Evolutionary conservation across 139 green algal species (phyloP).

Genomic region (Tetratostichococcus sp.): DNA sequence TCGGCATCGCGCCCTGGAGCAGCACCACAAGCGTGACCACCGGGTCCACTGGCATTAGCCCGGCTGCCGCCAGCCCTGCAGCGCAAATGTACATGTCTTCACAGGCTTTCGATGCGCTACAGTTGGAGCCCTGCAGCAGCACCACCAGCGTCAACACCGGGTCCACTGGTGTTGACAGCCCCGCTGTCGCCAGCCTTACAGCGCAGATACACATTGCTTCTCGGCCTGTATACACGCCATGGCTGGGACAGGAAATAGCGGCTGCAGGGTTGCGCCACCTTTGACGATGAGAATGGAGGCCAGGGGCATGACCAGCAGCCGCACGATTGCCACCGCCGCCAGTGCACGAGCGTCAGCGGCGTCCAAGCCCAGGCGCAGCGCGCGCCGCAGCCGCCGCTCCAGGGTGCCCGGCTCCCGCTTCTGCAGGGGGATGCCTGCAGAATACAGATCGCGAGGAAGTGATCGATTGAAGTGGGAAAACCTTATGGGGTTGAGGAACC

Average conservation of each 20-base stretch:
- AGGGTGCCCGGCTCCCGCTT: neutral
- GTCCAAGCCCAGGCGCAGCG: slow-evolving; percentile 1
- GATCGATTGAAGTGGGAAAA: too few relatives aligned
- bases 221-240: too few relatives aligned
- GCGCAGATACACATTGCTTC: too few relatives aligned
- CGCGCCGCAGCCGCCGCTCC: slow-evolving; percentile 11
- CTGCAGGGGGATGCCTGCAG: neutral
- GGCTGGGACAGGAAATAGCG: too few relatives aligned
- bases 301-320: slow-evolving; percentile 46
- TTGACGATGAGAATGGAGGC: slow-evolving; percentile 20
- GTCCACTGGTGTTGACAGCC: too few relatives aligned
- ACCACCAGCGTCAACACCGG: too few relatives aligned
- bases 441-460: neutral
- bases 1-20: slow-evolving; percentile 47
- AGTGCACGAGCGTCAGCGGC: slow-evolving; percentile 33
- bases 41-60: slow-evolving; percentile 20
- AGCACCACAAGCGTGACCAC: slow-evolving; percentile 42
- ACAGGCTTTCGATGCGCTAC: too few relatives aligned
- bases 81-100: too few relatives aligned
- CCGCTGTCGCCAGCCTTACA: too few relatives aligned
- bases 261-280: neutral
- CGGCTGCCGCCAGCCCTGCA: slow-evolving; percentile 3
- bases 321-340: slow-evolving; percentile 25
- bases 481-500: too few relatives aligned
- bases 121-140: too few relatives aligned